A percentile compares a stretch with the other conserved stretches of the same genome.
phyloP scores from a whole-genome alignment of 768 basidiomycete species.

The Mycena rebaudengoi region DNA sequence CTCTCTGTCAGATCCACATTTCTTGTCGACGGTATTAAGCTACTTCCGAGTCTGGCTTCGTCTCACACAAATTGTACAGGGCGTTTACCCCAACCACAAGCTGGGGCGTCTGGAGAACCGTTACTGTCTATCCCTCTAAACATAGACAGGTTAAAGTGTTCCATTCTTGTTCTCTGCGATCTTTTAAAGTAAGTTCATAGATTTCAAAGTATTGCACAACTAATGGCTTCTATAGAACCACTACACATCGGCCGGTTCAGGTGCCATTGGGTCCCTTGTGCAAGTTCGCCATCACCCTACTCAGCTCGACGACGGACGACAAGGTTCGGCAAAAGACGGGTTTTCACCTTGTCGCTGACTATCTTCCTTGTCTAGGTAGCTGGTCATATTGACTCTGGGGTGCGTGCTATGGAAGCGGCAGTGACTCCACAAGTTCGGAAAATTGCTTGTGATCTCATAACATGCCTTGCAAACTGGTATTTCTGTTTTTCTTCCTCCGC shows the following conservation, averaged over 20 bases:
- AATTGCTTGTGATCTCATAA: conserved; percentile 60
- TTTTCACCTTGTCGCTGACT: background rate
- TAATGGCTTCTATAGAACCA: conserved; percentile 48
- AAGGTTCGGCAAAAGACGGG: conserved; percentile 37
- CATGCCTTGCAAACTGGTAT: conserved; percentile 59
- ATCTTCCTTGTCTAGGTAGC: conserved; percentile 53
- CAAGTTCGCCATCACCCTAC: conserved; percentile 59
- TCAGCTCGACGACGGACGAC: conserved; percentile 58
- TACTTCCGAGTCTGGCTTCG: background rate
- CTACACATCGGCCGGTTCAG: conserved; percentile 67
- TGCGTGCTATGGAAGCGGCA: conserved; percentile 63
- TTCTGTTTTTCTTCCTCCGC: background rate
- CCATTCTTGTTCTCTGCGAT: conserved; percentile 57
- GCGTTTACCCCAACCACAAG: conserved; percentile 15
- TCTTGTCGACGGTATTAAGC: conserved; percentile 50
- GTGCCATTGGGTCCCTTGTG: conserved; percentile 73
- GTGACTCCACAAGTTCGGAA: conserved; percentile 61
- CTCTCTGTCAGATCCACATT: conserved; percentile 68
- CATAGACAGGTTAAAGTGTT: conserved; percentile 67
- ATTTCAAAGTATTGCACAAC: background rate
- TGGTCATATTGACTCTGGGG: conserved; percentile 56
- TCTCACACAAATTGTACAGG: background rate
- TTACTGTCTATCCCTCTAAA: conserved; percentile 60
- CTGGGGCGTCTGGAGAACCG: conserved; percentile 50
- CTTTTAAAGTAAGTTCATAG: conserved; percentile 58